Base-by-base conservation (phyloP, 148 eudicot species). In the Amaranthus hypochondriacus region DNA sequence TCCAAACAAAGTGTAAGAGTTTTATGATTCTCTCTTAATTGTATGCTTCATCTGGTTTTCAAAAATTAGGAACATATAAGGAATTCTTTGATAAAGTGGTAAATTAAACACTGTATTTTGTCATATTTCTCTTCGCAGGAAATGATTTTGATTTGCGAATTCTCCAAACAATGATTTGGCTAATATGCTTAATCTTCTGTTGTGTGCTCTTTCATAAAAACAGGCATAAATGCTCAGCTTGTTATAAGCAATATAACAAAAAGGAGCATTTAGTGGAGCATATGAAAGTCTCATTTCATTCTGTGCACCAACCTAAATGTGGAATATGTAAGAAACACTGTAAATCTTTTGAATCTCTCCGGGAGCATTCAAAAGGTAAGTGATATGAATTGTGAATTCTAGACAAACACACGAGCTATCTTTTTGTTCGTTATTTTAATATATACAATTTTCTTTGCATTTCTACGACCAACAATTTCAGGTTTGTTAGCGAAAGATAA, bases 221-320 rank as follows among this genome's bases (percentile, higher is more conserved):
- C 71, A 90, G 96, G 86, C 89, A 90, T 79, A 88, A 81, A 62
- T 90, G 96, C 74, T 68, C 87, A 21, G 93, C 93, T 28, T 90
- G 96, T 79, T 90, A 81, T 80, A 90, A 87, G 78, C 96, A 89
- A 70, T 90, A 81, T 75, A 90, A 90, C 78, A 87, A 78, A 76
- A 90, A 85, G 80, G 96, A 89, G 73, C 96, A 89, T 75, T 88
- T 90, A 55, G 81, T 90, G 60, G 90, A 79, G 74, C 96, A 90
- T 82, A 89, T 90, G 92, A 90, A 78, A 62, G 76, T 47, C 56
- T 89, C 96, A 1, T 79, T 77, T 52, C 96, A 90, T 82, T 89
- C 96, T 5, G 78, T 85, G 64, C 87, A 92, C 81, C 86, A 92
- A 73, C 97, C 97, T 48, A 82, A 86, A 69, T 92, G 97, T 57